phyloP scores from a whole-genome alignment of 148 eudicot genomes.

The Cornus controversa region DNA sequence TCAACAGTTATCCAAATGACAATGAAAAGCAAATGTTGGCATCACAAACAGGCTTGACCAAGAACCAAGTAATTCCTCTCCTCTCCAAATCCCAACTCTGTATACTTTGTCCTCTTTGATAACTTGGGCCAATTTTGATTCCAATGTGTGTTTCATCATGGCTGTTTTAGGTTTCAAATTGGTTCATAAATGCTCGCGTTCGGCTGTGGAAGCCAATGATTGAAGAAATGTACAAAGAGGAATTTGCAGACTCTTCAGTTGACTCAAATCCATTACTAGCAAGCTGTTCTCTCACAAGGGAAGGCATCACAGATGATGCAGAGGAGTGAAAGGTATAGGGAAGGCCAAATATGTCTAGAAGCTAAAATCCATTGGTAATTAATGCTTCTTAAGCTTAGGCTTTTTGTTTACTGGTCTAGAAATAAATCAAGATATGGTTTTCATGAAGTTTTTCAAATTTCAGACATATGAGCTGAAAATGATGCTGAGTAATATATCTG shows the following conservation, averaged over 20 bases:
- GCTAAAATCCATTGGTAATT: constrained; percentile 1
- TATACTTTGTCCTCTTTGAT: neutral
- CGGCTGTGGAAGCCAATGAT: constrained; percentile 39
- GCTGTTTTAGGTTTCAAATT: constrained; percentile 25
- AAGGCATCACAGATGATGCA: constrained; percentile 23
- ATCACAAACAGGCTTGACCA: constrained; percentile 87
- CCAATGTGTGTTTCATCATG: neutral
- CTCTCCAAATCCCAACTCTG: neutral
- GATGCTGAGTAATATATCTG: constrained; percentile 3
- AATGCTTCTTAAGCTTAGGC: neutral
- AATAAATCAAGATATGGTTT: neutral
- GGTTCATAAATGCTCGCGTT: constrained; percentile 38
- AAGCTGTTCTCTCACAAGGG: constrained; percentile 32
- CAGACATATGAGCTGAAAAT: neutral
- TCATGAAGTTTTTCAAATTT: neutral
- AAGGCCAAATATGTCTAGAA: too few relatives aligned
- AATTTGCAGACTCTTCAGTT: constrained; percentile 56
- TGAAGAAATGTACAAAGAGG: constrained; percentile 51
- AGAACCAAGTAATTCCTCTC: constrained; percentile 69
- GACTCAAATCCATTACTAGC: constrained; percentile 31
- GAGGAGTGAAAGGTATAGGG: constrained; percentile 29
- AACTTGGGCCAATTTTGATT: neutral
- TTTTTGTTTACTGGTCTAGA: neutral
- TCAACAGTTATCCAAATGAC: constrained; percentile 84
- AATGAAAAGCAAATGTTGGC: constrained; percentile 83